Evolutionary conservation across 768 basidiomycete genomes (phyloP).

Genomic region (Pleurotus tuber-regium): DNA sequence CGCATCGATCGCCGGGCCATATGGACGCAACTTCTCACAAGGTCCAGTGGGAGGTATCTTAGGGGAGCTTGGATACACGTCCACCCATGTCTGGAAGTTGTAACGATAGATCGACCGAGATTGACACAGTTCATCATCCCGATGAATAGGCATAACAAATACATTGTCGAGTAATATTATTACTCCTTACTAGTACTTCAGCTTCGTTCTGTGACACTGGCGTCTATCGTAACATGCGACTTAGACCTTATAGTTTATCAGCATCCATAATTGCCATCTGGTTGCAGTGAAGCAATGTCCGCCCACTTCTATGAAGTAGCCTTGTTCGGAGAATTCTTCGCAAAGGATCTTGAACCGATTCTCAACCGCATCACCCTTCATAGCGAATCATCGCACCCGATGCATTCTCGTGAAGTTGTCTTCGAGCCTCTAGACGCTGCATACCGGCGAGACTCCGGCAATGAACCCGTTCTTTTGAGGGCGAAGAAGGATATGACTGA

Average conservation of each 20-base stretch:
- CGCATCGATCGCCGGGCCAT: slow-evolving; percentile 69
- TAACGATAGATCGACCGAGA: slow-evolving; percentile 21
- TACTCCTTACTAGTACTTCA: no score
- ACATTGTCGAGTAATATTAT: no score
- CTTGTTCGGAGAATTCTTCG: slow-evolving; percentile 79
- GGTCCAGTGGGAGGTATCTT: slow-evolving; percentile 67
- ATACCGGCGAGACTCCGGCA: slow-evolving; percentile 54
- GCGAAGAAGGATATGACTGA: slow-evolving; percentile 74
- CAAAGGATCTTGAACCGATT: slow-evolving; percentile 71
- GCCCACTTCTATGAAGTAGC: slow-evolving; percentile 77
- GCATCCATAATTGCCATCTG: no score
- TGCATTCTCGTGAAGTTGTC: slow-evolving; percentile 77
- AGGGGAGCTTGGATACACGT: slow-evolving; percentile 57
- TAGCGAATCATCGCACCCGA: slow-evolving; percentile 70
- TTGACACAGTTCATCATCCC: neutral
- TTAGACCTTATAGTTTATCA: no score
- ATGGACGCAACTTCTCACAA: slow-evolving; percentile 74
- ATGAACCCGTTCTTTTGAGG: slow-evolving; percentile 66
- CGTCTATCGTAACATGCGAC: no score
- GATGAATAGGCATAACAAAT: neutral
- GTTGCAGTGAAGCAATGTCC: slow-evolving; percentile 45
- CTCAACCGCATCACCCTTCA: slow-evolving; percentile 81
- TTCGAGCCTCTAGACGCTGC: slow-evolving; percentile 77
- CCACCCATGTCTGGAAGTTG: slow-evolving; percentile 69
- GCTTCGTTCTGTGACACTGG: no score